These are phyloP conservation scores for Aleurites moluccanus DNA, from an alignment of 441 rosid genomes.

Conservation along the genomic window DNA sequence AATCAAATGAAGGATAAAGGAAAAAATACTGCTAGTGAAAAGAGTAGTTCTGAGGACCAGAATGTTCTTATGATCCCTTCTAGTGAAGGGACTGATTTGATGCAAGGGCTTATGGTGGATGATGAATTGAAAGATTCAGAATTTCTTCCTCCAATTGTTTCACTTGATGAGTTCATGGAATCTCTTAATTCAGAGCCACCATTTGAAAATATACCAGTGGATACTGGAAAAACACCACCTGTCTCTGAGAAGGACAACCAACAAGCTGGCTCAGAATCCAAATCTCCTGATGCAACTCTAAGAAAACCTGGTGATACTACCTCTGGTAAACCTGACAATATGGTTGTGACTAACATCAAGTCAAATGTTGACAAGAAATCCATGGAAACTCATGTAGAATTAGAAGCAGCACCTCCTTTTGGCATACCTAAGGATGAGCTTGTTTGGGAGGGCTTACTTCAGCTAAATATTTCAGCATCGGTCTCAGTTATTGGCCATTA, in stretches of 20 bases:
- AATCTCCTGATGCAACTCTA: constrained; percentile 41
- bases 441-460: constrained; percentile 81
- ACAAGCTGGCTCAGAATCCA: constrained; percentile 30
- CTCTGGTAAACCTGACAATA: constrained; percentile 34
- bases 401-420: constrained; percentile 21
- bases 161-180: constrained; percentile 85
- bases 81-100: constrained; percentile 47
- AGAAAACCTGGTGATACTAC: constrained; percentile 31
- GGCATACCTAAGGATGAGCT: constrained; percentile 44
- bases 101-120: constrained; percentile 67
- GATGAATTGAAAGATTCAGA: constrained; percentile 75
- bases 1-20: constrained; percentile 37
- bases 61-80: constrained; percentile 55
- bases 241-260: constrained; percentile 45
- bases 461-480: constrained; percentile 54
- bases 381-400: constrained; percentile 26
- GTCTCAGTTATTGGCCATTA: constrained; percentile 59
- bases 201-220: constrained; percentile 58
- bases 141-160: constrained; percentile 84
- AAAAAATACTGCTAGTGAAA: constrained; percentile 28
- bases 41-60: constrained; percentile 36
- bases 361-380: constrained; percentile 30
- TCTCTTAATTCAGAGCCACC: constrained; percentile 76
- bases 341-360: constrained; percentile 25
- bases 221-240: constrained; percentile 39